Evolutionary conservation across 163 green algal species (phyloP), one percentile per base, ranked within the genome.

Genomic region (Coccomyxa subellipsoidea): DNA sequence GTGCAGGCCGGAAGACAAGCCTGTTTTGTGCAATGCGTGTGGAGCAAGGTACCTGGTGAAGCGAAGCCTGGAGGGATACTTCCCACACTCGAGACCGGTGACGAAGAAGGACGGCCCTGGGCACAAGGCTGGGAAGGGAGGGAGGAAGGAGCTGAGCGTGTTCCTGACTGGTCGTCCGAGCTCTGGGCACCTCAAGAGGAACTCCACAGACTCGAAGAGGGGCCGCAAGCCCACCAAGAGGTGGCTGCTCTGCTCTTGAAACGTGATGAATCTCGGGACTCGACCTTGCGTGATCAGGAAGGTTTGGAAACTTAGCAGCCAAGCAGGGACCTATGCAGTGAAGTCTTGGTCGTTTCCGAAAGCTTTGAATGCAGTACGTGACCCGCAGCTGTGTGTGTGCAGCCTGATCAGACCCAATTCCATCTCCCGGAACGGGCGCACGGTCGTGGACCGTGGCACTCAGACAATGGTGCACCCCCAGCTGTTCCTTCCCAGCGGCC

Each of bases 21-120:
- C 86, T 0, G 54, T 87, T 69, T 82, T 94, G 4, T 94, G 90
- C 86, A 94, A 94, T 54, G 90, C 89, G 3, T 94, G 90, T 73
- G 90, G 90, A 27, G 87, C 85, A 4, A 81, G 86, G 8, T 94
- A 87, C 47, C 84, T 93, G 18, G 85, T 88, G 4, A 93, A 93
- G 77, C 69, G 83, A 21, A 85, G 31, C 3, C 84, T 92, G 2
- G 85, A 87, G 21, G 89, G 89, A 0, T 92, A 90, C 82, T 87
- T 86, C 71, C 89, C 89, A 21, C 69, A 80, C 40, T 80, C 66
- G 27, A 32, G 66, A 34, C 66, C 66, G n/a, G 66, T 73, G 29
- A 73, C 29, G 10, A 73, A 80, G 75, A 80, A 80, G 38, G 37
- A 32, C 75, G 29, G 75, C 37, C 29, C 75, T 66, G 37, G 25